Conservation (phyloP, 2,329 filamentous ascomycete genomes). For the Aspergillus sp. region DNA sequence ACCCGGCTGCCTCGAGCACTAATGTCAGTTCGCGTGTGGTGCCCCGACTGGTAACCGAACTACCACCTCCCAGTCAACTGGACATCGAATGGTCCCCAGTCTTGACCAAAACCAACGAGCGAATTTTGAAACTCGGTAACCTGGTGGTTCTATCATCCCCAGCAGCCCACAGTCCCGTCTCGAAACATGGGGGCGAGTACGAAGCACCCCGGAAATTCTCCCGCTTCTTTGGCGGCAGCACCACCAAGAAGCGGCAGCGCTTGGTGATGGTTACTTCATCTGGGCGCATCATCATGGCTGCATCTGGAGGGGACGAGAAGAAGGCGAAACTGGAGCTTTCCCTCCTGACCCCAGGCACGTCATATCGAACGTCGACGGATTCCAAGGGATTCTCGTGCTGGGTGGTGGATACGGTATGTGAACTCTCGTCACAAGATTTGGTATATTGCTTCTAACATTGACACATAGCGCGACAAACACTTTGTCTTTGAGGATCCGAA, state of each 20-base stretch:
- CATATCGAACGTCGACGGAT: conserved; percentile 79
- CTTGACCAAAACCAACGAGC: conserved; percentile 83
- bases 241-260: conserved; percentile 87
- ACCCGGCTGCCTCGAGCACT: conserved; percentile 42
- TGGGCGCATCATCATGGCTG: conserved; percentile 84
- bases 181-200: conserved; percentile 67
- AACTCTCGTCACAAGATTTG: conserved; percentile 12
- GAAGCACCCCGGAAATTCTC: conserved; percentile 82
- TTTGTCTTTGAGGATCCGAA: conserved; percentile 95
- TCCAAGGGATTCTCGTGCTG: conserved; percentile 85
- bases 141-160: conserved; percentile 80
- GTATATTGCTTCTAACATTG: conserved; percentile 32
- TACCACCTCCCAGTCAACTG: conserved; percentile 92
- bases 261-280: conserved; percentile 94
- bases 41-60: conserved; percentile 84
- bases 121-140: conserved; percentile 92
- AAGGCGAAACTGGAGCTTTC: conserved; percentile 90
- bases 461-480: conserved; percentile 74
- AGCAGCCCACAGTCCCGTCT: conserved; percentile 71
- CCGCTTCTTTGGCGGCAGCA: conserved; percentile 88
- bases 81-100: conserved; percentile 99
- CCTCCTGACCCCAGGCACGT: conserved; percentile 72
- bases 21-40: conserved; percentile 61
- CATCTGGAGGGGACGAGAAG: conserved; percentile 92
- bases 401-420: conserved; percentile 89